Percentiles rank a stretch among this genome's conserved stretches.
Evolutionary conservation across 208 protist species (phyloP).

Genomic region (Wallacemonas rigidus): DNA sequence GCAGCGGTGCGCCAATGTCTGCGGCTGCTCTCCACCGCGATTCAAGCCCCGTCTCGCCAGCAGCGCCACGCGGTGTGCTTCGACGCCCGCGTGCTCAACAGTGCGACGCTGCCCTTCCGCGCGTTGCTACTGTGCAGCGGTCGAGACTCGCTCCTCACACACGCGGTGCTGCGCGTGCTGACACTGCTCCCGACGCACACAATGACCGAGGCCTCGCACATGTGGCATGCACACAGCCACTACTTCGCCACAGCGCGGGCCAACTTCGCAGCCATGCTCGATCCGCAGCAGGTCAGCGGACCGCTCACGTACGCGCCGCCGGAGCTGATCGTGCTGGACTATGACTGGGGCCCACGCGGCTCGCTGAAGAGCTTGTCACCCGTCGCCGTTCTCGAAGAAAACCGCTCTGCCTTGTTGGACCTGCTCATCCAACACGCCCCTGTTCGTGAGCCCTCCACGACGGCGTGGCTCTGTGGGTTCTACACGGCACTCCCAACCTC

Average conservation of each 20-base stretch:
- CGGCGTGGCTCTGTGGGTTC: constrained; percentile 63
- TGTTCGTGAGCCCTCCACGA: constrained; percentile 44
- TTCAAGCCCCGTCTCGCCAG: constrained; percentile 53
- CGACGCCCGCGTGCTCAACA: constrained; percentile 68
- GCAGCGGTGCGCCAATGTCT: constrained; percentile 78
- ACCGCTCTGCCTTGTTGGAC: constrained; percentile 78
- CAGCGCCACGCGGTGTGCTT: constrained; percentile 67
- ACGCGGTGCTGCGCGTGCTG: constrained; percentile 64
- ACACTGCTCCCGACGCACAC: constrained; percentile 57
- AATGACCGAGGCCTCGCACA: constrained; percentile 45
- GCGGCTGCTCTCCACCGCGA: constrained; percentile 59
- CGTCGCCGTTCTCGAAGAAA: constrained; percentile 35
- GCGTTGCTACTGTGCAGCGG: constrained; percentile 45
- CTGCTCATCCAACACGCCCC: constrained; percentile 75
- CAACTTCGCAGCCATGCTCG: constrained; percentile 18
- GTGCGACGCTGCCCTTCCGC: constrained; percentile 53
- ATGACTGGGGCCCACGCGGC: constrained; percentile 35
- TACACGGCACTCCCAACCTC: constrained; percentile 6
- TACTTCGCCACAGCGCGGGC: constrained; percentile 19
- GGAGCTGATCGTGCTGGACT: constrained; percentile 67
- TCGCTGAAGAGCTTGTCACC: constrained; percentile 2
- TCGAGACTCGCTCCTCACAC: constrained; percentile 38
- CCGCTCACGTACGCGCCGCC: constrained; percentile 38
- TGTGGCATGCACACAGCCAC: constrained; percentile 45
- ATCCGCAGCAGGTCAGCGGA: constrained; percentile 5